Evolutionary conservation across 345 rosid genomes (phyloP).

Genomic region (Sonneratia caseolaris): DNA sequence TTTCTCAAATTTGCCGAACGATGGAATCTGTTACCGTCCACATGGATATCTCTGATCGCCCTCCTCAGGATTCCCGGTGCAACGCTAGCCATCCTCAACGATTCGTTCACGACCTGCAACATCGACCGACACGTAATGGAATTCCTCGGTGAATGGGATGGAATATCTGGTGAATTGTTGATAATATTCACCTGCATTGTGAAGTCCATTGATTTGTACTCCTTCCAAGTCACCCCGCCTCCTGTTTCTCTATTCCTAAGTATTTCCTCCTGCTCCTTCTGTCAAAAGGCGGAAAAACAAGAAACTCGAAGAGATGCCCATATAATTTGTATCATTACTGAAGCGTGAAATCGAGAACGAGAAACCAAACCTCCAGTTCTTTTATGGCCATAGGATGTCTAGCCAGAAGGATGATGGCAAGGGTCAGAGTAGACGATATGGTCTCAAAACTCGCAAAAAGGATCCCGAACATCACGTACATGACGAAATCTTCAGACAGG

Average conservation of each 20-base stretch:
- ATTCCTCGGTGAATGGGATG: too few relatives aligned
- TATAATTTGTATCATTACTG: background rate
- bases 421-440: slow-evolving; percentile 20
- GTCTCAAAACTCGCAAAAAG: slow-evolving; percentile 28
- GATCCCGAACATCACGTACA: slow-evolving; percentile 18
- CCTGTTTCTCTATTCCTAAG: slow-evolving; percentile 10
- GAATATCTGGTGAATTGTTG: too few relatives aligned
- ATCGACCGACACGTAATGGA: background rate
- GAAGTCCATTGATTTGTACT: slow-evolving; percentile 38
- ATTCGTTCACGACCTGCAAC: slow-evolving; percentile 35
- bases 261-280: slow-evolving; percentile 32
- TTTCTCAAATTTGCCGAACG: background rate
- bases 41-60: slow-evolving; percentile 20
- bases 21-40: background rate
- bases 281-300: background rate
- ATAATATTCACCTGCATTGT: slow-evolving; percentile 24
- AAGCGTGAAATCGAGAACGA: background rate
- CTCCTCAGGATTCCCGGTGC: slow-evolving; percentile 29
- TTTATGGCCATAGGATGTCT: slow-evolving; percentile 24
- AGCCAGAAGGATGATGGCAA: slow-evolving; percentile 18
- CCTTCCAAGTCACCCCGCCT: slow-evolving; percentile 26
- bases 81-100: slow-evolving; percentile 26
- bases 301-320: background rate
- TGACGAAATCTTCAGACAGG: slow-evolving; percentile 12
- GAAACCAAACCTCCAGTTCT: slow-evolving; percentile 13